These are phyloP conservation scores for Coemansia sp. DNA, from an alignment of 192 early-diverging fungal genomes.

Conservation along the genomic window DNA sequence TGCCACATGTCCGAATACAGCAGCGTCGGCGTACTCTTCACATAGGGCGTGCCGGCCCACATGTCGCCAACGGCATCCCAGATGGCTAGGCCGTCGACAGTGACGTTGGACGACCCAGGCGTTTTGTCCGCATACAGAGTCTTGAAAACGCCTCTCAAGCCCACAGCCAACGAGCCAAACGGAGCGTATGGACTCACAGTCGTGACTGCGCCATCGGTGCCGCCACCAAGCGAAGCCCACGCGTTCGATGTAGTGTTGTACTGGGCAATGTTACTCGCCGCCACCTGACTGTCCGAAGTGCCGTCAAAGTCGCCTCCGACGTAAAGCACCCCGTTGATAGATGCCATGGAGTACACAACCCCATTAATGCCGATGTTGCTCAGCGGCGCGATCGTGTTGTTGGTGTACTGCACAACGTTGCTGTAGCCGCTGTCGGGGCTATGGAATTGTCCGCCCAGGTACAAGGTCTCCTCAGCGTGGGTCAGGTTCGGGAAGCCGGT, in stretches of 20 bases:
- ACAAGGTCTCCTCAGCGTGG: constrained; percentile 37
- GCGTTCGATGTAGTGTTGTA: constrained; percentile 45
- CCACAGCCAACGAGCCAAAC: constrained; percentile 35
- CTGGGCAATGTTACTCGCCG: constrained; percentile 40
- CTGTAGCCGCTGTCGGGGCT: constrained; percentile 31
- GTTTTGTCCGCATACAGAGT: constrained; percentile 10
- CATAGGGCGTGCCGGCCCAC: constrained; percentile 48
- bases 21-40: constrained; percentile 32
- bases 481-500: constrained; percentile 33
- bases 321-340: constrained; percentile 31
- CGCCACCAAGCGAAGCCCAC: constrained; percentile 48
- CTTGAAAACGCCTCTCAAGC: constrained; percentile 33
- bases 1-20: constrained; percentile 26
- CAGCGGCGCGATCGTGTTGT: constrained; percentile 24
- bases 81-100: constrained; percentile 25
- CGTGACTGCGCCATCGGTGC: constrained; percentile 57
- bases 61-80: constrained; percentile 36
- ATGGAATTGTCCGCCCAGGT: constrained; percentile 67
- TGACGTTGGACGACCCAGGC: constrained; percentile 7
- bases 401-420: constrained; percentile 66
- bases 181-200: constrained; percentile 49
- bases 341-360: constrained; percentile 36
- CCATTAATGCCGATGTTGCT: constrained; percentile 35
- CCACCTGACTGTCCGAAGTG: constrained; percentile 25
- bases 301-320: constrained; percentile 50